phyloP scores from a whole-genome alignment of 148 eudicot genomes.

The Rhododendron ferrugineum region DNA sequence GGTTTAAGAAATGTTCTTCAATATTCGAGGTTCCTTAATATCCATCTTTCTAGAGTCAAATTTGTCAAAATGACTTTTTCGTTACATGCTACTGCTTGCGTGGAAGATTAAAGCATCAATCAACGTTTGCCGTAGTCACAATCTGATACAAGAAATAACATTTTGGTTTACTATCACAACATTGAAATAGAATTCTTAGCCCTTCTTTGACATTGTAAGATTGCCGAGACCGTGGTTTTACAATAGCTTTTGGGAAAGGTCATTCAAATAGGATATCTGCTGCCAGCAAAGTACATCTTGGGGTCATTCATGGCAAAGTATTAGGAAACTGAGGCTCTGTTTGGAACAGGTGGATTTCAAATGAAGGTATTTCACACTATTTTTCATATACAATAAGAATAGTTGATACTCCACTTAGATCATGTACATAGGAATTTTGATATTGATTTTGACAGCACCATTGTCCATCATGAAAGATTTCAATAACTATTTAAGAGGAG shows the following conservation, averaged over 20 bases:
- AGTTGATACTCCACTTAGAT: not conserved
- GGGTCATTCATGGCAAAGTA: not conserved
- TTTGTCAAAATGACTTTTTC: not conserved
- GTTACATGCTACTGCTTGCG: not conserved
- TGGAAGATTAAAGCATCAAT: not conserved
- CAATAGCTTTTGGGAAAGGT: not conserved
- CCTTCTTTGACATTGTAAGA: not conserved
- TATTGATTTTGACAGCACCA: not conserved
- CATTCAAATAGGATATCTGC: not conserved
- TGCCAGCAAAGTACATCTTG: not conserved
- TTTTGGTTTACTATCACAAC: not conserved
- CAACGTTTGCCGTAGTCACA: not conserved
- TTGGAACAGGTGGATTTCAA: not conserved
- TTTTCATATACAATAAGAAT: not conserved
- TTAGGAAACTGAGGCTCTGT: not conserved
- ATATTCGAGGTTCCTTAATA: not conserved
- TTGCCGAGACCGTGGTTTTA: not conserved
- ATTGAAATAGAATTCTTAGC: not conserved
- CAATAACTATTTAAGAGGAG: not conserved
- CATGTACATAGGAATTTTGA: not conserved
- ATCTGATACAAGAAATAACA: not conserved
- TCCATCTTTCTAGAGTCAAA: not conserved
- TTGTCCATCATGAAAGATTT: not conserved
- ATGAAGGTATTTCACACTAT: not conserved
- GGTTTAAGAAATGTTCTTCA: not conserved